Evolutionary conservation across 1,284 basidiomycete species (phyloP).

Genomic region (Blastosporella zonata): DNA sequence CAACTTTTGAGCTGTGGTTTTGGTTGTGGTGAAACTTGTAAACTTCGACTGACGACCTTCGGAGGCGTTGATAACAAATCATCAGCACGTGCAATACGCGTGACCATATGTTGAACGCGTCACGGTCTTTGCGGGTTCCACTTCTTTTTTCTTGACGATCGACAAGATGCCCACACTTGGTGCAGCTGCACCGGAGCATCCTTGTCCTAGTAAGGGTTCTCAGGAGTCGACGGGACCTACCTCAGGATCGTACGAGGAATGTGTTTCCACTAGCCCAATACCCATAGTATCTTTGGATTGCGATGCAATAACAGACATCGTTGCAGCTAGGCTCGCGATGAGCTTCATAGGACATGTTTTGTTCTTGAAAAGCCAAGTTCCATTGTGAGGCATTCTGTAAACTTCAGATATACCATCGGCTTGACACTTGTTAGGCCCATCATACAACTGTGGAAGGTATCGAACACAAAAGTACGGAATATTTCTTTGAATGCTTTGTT

Average conservation of each 20-base stretch:
- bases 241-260: neutral
- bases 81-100: neutral
- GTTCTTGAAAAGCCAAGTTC: constrained; percentile 73
- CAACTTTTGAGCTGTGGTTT: neutral
- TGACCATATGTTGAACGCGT: constrained; percentile 2
- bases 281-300: constrained; percentile 46
- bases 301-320: constrained; percentile 47
- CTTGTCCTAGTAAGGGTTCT: too few species aligned
- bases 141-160: neutral
- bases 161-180: constrained; percentile 10
- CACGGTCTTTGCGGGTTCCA: neutral
- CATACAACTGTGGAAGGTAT: constrained; percentile 54
- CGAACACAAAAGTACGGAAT: constrained; percentile 34
- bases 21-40: neutral
- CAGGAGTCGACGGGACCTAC: neutral
- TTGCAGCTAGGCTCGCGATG: constrained; percentile 59
- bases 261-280: constrained; percentile 10
- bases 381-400: constrained; percentile 52
- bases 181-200: neutral
- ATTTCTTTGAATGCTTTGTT: neutral
- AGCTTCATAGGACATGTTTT: constrained; percentile 64
- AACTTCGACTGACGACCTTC: neutral
- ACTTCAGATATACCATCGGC: neutral
- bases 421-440: constrained; percentile 49
- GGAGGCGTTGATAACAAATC: neutral